A percentile compares a stretch with the other conserved stretches of the same genome.
phyloP scores from a whole-genome alignment of 2,329 filamentous ascomycete species.

The Exophiala sp. region DNA sequence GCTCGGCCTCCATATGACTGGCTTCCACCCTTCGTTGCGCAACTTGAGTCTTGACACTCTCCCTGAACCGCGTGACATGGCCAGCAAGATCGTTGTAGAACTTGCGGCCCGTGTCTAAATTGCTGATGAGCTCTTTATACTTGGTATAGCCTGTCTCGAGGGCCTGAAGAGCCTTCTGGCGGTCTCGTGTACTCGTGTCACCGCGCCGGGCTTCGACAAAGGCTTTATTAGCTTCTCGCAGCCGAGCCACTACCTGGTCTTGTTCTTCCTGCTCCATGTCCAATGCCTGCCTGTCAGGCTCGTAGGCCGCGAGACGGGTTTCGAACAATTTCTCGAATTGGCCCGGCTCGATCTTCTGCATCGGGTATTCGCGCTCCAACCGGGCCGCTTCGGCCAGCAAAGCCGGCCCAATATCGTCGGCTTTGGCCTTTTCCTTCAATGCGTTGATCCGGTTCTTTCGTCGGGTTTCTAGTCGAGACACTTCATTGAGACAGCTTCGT shows the following conservation, averaged over 20 bases:
- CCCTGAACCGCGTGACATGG: conserved; percentile 78
- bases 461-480: conserved; percentile 73
- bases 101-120: conserved; percentile 83
- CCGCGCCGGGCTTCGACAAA: conserved; percentile 68
- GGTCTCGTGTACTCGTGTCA: conserved; percentile 60
- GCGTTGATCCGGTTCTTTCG: conserved; percentile 72
- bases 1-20: conserved; percentile 66
- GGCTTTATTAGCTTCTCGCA: conserved; percentile 69
- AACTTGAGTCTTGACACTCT: conserved; percentile 71
- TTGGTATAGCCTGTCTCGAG: conserved; percentile 89
- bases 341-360: conserved; percentile 74
- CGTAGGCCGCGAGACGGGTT: conserved; percentile 71
- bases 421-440: conserved; percentile 69
- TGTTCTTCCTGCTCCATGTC: conserved; percentile 70
- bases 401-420: conserved; percentile 79
- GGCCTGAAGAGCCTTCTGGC: conserved; percentile 78
- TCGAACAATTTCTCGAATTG: conserved; percentile 94
- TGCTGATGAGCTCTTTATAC: conserved; percentile 92
- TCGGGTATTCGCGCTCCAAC: conserved; percentile 78
- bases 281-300: conserved; percentile 66
- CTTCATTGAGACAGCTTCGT: conserved; percentile 75
- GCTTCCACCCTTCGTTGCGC: conserved; percentile 77
- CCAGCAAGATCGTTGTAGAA: conserved; percentile 95
- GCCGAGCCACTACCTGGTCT: conserved; percentile 59
- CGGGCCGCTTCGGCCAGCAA: conserved; percentile 77